Evolutionary conservation across 257 asterid genomes (phyloP).

Genomic region (Solanum microdontum): DNA sequence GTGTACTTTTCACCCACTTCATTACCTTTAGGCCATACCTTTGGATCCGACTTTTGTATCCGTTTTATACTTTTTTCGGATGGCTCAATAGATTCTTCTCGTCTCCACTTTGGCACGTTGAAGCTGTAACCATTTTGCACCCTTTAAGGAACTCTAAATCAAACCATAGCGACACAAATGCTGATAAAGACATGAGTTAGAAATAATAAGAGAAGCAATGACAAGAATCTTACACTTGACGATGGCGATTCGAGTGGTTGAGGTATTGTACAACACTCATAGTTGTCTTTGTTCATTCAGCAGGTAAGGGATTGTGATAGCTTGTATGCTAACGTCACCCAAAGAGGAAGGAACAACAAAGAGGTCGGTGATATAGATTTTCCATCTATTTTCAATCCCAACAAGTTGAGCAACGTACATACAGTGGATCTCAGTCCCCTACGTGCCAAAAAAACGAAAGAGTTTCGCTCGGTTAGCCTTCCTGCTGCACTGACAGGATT

Average conservation of each 20-base stretch:
- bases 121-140: constrained; percentile 42
- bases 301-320: neutral
- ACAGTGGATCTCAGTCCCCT: neutral
- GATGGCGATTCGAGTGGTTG: constrained; percentile 75
- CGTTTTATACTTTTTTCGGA: constrained; percentile 22
- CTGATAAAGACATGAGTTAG: neutral
- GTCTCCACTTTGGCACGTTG: constrained; percentile 13
- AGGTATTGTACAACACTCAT: constrained; percentile 61
- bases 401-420: neutral
- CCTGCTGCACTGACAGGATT: neutral
- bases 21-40: constrained; percentile 23
- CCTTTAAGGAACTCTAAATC: constrained; percentile 27
- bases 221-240: constrained; percentile 36
- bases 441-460: neutral
- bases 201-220: neutral
- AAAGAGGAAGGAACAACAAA: neutral
- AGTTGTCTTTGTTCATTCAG: constrained; percentile 45
- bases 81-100: constrained; percentile 19
- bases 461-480: neutral
- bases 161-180: neutral
- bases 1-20: constrained; percentile 1
- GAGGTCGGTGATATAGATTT: neutral
- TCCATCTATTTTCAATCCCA: neutral
- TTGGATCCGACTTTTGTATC: constrained; percentile 20
- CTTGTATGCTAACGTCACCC: neutral